These are phyloP conservation scores for Backusella psychrophila DNA, from an alignment of 192 early-diverging fungal genomes.

Conservation along the genomic window DNA sequence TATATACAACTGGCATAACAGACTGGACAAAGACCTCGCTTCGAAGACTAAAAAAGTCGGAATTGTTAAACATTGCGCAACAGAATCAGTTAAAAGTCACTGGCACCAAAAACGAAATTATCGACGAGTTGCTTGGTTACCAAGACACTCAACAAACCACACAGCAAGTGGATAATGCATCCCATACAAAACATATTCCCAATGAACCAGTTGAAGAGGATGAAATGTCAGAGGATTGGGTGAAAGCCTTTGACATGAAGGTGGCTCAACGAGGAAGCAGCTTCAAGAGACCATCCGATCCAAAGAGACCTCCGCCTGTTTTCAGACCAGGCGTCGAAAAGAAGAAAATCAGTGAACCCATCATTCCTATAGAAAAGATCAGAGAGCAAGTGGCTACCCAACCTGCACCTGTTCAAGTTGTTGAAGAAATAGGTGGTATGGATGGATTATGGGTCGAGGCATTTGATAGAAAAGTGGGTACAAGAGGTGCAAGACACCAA, in stretches of 20 bases:
- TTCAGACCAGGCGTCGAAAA: neutral
- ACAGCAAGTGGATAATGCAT: neutral
- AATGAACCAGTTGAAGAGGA: neutral
- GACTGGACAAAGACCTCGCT: constrained; percentile 17
- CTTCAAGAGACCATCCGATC: neutral
- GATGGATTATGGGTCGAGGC: constrained; percentile 30
- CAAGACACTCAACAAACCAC: neutral
- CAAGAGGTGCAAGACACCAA: constrained; percentile 2
- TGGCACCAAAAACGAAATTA: constrained; percentile 31
- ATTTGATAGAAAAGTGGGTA: constrained; percentile 28
- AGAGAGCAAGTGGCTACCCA: neutral
- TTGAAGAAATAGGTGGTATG: neutral
- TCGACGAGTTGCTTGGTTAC: constrained; percentile 11
- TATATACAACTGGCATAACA: neutral
- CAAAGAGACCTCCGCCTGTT: neutral
- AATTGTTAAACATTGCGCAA: constrained; percentile 15
- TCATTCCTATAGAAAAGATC: neutral
- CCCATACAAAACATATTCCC: neutral
- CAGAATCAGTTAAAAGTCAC: constrained; percentile 5
- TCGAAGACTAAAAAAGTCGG: constrained; percentile 23
- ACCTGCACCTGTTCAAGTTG: neutral
- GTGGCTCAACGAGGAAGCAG: constrained; percentile 22
- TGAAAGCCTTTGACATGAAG: constrained; percentile 25
- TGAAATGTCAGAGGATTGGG: constrained; percentile 9
- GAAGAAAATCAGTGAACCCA: neutral